Evolutionary conservation across 1,284 basidiomycete genomes (phyloP).

Genomic region (Trichosporon sp.): DNA sequence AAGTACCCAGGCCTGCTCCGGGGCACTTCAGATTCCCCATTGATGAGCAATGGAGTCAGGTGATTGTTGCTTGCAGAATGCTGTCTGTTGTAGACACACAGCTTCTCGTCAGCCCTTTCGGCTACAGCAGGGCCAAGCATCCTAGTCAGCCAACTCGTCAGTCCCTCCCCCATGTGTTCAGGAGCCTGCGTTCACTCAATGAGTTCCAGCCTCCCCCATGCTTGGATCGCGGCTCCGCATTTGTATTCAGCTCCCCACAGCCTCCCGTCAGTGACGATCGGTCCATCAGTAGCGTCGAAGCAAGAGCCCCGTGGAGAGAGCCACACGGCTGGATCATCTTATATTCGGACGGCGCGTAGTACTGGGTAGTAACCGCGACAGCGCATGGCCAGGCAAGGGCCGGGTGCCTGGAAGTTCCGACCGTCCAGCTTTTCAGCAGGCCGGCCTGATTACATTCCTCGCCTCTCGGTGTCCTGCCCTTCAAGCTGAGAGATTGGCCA

Average conservation of each 20-base stretch:
- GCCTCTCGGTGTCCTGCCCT: slow-evolving; percentile 1
- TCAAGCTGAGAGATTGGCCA: not conserved
- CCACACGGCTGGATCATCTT: not conserved
- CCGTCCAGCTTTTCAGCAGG: not conserved
- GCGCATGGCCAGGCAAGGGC: not conserved
- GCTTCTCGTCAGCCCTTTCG: no score
- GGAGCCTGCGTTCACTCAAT: no score
- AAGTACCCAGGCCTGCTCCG: not conserved
- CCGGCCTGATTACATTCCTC: not conserved
- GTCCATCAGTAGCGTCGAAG: not conserved
- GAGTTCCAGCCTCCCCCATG: no score
- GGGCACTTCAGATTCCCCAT: not conserved
- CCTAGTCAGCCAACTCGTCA: no score
- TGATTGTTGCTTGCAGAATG: not conserved
- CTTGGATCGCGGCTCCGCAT: not conserved
- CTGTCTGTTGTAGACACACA: no score
- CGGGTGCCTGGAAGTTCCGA: slow-evolving; percentile 13
- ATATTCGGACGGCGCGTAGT: slow-evolving; percentile 1
- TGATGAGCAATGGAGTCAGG: not conserved
- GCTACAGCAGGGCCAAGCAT: no score
- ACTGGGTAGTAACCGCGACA: slow-evolving; percentile 4
- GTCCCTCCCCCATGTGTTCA: no score
- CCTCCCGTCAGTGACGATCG: not conserved
- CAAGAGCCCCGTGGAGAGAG: not conserved
- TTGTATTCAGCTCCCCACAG: not conserved